Evolutionary conservation across 176 grass and related monocot species (phyloP).

Genomic region (Thalia dealbata): DNA sequence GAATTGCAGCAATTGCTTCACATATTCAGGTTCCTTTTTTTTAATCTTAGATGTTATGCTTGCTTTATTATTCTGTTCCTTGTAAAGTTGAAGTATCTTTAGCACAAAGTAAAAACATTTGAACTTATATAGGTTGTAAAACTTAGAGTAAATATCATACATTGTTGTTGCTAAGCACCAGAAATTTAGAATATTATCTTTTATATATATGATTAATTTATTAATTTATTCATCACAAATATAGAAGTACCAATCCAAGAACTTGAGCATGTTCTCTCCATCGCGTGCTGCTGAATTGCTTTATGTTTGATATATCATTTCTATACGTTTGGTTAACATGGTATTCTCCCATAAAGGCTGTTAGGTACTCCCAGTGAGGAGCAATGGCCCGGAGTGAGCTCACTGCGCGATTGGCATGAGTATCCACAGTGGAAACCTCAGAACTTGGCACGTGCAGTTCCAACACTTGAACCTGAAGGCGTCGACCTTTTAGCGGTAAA

Average conservation of each 20-base stretch:
- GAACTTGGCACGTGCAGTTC: conserved; percentile 42
- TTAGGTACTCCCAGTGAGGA: conserved; percentile 79
- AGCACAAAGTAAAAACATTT: neutral
- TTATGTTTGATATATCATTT: no score
- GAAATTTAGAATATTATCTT: no score
- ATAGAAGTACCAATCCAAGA: neutral
- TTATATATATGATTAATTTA: no score
- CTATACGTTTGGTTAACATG: neutral
- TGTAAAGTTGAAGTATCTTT: neutral
- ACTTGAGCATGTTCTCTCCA: neutral
- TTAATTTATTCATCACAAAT: no score
- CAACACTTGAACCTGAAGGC: conserved; percentile 58
- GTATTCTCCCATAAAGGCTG: conserved; percentile 36
- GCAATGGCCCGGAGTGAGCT: conserved; percentile 69
- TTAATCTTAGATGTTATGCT: neutral
- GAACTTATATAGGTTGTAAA: no score
- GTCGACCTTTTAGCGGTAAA: conserved; percentile 72
- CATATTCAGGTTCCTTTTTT: conserved; percentile 63
- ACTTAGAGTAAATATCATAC: no score
- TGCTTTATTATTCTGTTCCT: neutral
- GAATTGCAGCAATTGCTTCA: conserved; percentile 92
- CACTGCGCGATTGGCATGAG: conserved; percentile 76
- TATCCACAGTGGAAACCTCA: conserved; percentile 80
- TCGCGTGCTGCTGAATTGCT: neutral
- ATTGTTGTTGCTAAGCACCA: no score